Evolutionary conservation across 257 asterid species (phyloP).

Genomic region (Perilla frutescens): DNA sequence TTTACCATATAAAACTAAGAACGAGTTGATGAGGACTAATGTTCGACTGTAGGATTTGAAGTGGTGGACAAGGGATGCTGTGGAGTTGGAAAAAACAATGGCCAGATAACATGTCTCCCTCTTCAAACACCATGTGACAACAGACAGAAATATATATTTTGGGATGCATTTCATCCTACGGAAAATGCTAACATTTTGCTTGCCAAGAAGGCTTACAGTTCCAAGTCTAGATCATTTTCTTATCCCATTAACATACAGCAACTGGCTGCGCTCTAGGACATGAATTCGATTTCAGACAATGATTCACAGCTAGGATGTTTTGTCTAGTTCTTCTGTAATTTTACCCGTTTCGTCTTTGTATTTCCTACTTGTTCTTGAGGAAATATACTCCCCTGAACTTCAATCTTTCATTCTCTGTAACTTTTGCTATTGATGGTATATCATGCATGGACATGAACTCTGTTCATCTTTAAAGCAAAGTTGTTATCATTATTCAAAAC

Average conservation of each 20-base stretch:
- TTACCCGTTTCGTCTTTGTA: not conserved
- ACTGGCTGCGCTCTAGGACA: slow-evolving; percentile 56
- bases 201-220: slow-evolving; percentile 67
- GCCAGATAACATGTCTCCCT: slow-evolving; percentile 90
- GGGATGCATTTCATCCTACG: slow-evolving; percentile 96
- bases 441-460: not conserved
- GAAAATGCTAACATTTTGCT: slow-evolving; percentile 80
- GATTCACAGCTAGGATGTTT: not conserved
- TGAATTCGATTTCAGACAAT: not conserved
- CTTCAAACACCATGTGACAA: slow-evolving; percentile 70
- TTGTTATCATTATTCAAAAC: not conserved
- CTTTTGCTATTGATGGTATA: not conserved
- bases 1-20: not conserved
- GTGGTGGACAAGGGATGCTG: slow-evolving; percentile 87
- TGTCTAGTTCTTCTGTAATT: not conserved
- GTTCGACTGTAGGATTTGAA: slow-evolving; percentile 61
- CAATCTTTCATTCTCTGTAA: not conserved
- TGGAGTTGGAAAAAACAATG: slow-evolving; percentile 89
- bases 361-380: slow-evolving; percentile 12
- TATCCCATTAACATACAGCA: slow-evolving; percentile 86
- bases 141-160: slow-evolving; percentile 64
- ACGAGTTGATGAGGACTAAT: not conserved
- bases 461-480: not conserved
- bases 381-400: not conserved
- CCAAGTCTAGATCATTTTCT: slow-evolving; percentile 61